Conservation (phyloP, 2,329 filamentous ascomycete species). For the Phaeosphaeriaceae sp. region DNA sequence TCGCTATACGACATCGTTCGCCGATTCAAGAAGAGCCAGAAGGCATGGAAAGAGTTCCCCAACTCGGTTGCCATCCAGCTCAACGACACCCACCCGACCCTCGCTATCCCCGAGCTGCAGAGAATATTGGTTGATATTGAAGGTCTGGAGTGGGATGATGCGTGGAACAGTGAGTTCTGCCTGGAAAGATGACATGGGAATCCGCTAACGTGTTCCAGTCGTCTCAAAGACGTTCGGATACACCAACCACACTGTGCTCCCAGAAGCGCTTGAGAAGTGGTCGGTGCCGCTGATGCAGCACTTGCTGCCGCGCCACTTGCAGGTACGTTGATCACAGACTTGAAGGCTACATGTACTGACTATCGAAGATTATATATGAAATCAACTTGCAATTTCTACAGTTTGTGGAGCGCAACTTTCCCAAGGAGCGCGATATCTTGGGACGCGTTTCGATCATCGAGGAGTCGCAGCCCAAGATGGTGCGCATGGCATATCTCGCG, state of each 20-base stretch:
- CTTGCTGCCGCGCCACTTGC: slow-evolving; percentile 88
- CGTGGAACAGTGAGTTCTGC: slow-evolving; percentile 75
- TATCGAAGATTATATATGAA: slow-evolving; percentile 84
- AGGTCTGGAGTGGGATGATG: slow-evolving; percentile 89
- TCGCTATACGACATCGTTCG: slow-evolving; percentile 96
- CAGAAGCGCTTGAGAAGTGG: slow-evolving; percentile 98
- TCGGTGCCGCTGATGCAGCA: slow-evolving; percentile 91
- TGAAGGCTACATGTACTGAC: slow-evolving; percentile 9
- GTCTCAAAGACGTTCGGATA: slow-evolving; percentile 79
- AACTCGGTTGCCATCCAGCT: slow-evolving; percentile 97
- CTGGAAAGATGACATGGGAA: not conserved
- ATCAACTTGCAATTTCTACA: slow-evolving; percentile 97
- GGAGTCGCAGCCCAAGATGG: slow-evolving; percentile 95
- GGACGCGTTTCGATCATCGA: slow-evolving; percentile 94
- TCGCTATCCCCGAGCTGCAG: slow-evolving; percentile 95
- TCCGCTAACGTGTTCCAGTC: slow-evolving; percentile 41
- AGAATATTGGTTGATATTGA: slow-evolving; percentile 90
- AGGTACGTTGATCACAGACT: slow-evolving; percentile 49
- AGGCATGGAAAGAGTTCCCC: slow-evolving; percentile 88
- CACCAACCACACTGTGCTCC: slow-evolving; percentile 97
- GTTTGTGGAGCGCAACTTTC: slow-evolving; percentile 86
- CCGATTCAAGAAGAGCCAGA: slow-evolving; percentile 96
- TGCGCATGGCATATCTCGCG: slow-evolving; percentile 94
- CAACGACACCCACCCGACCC: slow-evolving; percentile 95
- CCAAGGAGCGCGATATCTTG: slow-evolving; percentile 86